Conservation (phyloP, 1,284 basidiomycete species). For the Boletus semigastroideus region DNA sequence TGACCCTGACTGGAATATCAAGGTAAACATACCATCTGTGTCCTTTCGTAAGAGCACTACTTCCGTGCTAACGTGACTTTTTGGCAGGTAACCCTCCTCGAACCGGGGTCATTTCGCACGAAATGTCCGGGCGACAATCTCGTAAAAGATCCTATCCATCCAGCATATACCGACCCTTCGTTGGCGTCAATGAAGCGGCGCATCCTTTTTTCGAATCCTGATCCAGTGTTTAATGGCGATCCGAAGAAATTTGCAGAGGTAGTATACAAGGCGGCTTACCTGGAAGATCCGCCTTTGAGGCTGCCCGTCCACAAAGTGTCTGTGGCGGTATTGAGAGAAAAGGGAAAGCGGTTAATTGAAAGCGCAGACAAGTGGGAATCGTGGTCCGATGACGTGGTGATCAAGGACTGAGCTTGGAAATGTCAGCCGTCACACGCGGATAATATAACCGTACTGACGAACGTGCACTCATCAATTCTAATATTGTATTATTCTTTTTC, state of each 20-base stretch:
- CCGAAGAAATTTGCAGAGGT: slow-evolving; percentile 17
- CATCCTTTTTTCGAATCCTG: background rate
- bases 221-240: slow-evolving; percentile 13
- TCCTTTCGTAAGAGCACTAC: no score
- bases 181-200: slow-evolving; percentile 3
- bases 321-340: slow-evolving; percentile 9
- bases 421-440: no score
- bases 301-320: slow-evolving; percentile 26
- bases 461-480: no score
- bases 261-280: slow-evolving; percentile 12
- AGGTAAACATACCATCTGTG: slow-evolving; percentile 6
- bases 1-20: slow-evolving; percentile 26
- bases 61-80: no score
- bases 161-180: slow-evolving; percentile 17
- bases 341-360: slow-evolving; percentile 15
- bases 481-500: no score
- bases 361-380: slow-evolving; percentile 24
- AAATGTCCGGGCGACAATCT: slow-evolving; percentile 4
- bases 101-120: slow-evolving; percentile 22
- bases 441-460: no score
- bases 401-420: background rate
- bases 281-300: slow-evolving; percentile 29
- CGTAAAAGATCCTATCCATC: slow-evolving; percentile 8
- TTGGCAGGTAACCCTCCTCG: slow-evolving; percentile 23
- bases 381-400: slow-evolving; percentile 30